Evolutionary conservation across 2,329 filamentous ascomycete genomes (phyloP).

Genomic region (Botrytis tulipae): DNA sequence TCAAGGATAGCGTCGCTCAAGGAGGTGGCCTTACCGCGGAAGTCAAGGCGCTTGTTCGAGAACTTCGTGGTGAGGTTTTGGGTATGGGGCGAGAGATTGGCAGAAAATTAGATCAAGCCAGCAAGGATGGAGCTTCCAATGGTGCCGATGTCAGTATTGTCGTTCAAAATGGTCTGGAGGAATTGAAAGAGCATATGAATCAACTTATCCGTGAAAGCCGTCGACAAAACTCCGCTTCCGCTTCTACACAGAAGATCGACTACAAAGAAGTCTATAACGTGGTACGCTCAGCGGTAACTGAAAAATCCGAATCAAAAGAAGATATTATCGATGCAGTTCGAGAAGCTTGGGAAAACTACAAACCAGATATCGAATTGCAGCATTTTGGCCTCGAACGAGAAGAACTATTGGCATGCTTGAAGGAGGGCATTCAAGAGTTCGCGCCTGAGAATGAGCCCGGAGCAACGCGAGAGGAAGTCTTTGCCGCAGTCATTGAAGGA

Average conservation of each 20-base stretch:
- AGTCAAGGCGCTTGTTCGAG: slow-evolving; percentile 85
- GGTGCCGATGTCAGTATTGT: slow-evolving; percentile 66
- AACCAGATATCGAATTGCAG: slow-evolving; percentile 87
- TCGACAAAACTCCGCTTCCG: slow-evolving; percentile 64
- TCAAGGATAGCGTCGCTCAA: slow-evolving; percentile 89
- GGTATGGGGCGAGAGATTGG: slow-evolving; percentile 93
- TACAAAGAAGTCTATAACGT: slow-evolving; percentile 84
- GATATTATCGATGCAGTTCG: slow-evolving; percentile 83
- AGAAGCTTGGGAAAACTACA: slow-evolving; percentile 91
- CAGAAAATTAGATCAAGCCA: slow-evolving; percentile 75
- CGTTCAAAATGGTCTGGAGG: slow-evolving; percentile 74
- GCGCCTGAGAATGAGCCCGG: slow-evolving; percentile 49
- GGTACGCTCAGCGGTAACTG: slow-evolving; percentile 69
- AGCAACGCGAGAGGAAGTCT: slow-evolving; percentile 79
- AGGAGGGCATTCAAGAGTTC: slow-evolving; percentile 81
- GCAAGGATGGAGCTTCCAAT: slow-evolving; percentile 45
- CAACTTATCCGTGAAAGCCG: slow-evolving; percentile 73
- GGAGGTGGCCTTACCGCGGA: slow-evolving; percentile 87
- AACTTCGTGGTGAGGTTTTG: slow-evolving; percentile 86
- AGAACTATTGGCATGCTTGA: slow-evolving; percentile 82
- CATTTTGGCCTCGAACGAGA: slow-evolving; percentile 88
- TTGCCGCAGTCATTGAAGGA: slow-evolving; percentile 80
- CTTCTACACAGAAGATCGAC: slow-evolving; percentile 60
- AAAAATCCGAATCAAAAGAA: slow-evolving; percentile 62
- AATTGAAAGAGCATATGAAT: slow-evolving; percentile 83